Evolutionary conservation across 2,329 filamentous ascomycete species (phyloP), one percentile per base, ranked within the genome.

Genomic region (Fusarium armeniacum): DNA sequence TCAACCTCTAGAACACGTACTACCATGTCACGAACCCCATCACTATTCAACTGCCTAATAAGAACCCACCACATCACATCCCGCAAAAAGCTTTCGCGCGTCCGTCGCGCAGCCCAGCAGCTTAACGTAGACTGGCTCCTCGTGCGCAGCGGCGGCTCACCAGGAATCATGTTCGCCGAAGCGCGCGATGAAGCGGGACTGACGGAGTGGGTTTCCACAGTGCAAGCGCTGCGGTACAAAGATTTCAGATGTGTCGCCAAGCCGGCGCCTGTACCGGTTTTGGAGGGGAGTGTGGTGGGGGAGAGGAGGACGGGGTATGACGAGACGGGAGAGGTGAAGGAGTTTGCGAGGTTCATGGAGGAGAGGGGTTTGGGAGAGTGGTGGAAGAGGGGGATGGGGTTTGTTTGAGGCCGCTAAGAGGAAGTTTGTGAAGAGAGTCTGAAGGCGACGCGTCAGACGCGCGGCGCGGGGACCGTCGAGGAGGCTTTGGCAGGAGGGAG

Each of bases 21-120:
- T 5, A 58, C 30, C 22, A 75, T 75, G 73, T 55, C 72, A 26
- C 73, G 65, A 35, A 51, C 62, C 2, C 36, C 65, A 2, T 44
- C 59, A 6, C 50, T 75, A 16, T 75, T 75, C 49, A 73, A 69
- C n/a, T 69, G 65, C 30, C 82, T 94, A 46, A 92, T 94, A 64
- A 87, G 91, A 54, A 94, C 92, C 0, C 92, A 94, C 72, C 92
- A 94, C 78, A 93, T 94, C 75, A 94, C 91, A 6, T 93, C 90
- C 0, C 89, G 91, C 69, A 93, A 93, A 76, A 94, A 94, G 76
- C 79, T 86, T 1, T 79, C 81, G 10, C 80, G 79, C 58, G 83
- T 94, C 24, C 87, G 84, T 52, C 90, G 91, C 77, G 85, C 87
- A 5, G 89, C 90, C 9, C 83, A 86, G 33, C 82, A 86, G 47